Evolutionary conservation across 2,329 filamentous ascomycete species (phyloP).

Genomic region (Trichoderma sp.): DNA sequence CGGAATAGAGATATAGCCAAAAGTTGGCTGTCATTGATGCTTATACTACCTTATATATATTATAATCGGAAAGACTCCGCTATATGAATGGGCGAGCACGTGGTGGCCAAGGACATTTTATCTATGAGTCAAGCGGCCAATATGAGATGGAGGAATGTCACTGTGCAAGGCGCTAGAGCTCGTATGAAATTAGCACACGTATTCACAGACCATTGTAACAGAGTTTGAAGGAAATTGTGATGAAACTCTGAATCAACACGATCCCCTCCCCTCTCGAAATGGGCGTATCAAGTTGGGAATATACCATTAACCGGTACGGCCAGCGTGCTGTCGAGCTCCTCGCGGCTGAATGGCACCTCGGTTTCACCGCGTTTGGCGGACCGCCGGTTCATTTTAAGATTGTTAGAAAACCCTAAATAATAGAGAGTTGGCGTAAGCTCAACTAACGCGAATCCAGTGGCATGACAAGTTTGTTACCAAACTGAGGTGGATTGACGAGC

Average conservation of each 20-base stretch:
- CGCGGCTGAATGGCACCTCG: slow-evolving; percentile 51
- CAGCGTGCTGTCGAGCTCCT: slow-evolving; percentile 32
- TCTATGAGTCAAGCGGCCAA: background rate
- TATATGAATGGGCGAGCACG: background rate
- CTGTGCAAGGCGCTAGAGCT: background rate
- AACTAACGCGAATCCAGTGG: slow-evolving; percentile 40
- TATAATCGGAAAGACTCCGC: background rate
- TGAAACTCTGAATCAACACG: background rate
- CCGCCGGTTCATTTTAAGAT: slow-evolving; percentile 72
- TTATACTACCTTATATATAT: too few species aligned
- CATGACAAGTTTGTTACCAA: slow-evolving; percentile 62
- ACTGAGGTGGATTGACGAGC: slow-evolving; percentile 67
- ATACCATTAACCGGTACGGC: background rate
- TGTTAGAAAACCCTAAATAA: slow-evolving; percentile 28
- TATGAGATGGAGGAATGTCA: background rate
- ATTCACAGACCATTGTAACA: background rate
- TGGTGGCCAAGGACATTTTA: background rate
- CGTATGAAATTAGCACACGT: background rate
- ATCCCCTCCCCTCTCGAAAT: background rate
- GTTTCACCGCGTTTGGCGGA: slow-evolving; percentile 66
- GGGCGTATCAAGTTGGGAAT: background rate
- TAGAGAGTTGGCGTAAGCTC: background rate
- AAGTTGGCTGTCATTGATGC: background rate
- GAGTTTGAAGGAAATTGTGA: background rate
- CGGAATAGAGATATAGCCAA: background rate